Evolutionary conservation across 75 land plant genomes (phyloP), one percentile per base, ranked within the genome.

Genomic region (Pinus taeda): DNA sequence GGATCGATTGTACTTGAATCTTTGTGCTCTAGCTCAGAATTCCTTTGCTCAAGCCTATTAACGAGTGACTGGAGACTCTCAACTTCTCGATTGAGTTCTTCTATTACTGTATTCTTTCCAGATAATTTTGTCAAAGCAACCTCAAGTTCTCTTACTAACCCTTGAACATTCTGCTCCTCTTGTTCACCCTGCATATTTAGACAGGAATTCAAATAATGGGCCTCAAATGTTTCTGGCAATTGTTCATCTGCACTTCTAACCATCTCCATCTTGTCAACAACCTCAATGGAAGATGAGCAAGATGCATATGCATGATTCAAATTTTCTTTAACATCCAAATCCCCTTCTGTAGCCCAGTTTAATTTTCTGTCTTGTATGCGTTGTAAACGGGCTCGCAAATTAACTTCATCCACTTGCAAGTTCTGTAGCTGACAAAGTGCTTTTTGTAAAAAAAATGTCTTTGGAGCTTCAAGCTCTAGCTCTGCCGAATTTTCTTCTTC

Each of bases 21-120:
- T 55, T 73, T 73, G 14, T 49, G 22, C 30, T 56, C 58, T 26
- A 73, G 26, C 74, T 24, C 58, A 49, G 57, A 21, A 73, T 49
- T n/a, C 26, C 74, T 55, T 73, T 73, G 58, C 57, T 56, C 74
- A 55, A 55, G 74, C 57, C 33, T 73, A 26, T 56, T 73, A 73
- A 73, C 74, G 15, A 73, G 21, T 45, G 30, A 21, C 57, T 22
- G 58, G 53, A 73, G 39, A 73, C 53, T 73, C 30, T 55, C 58
- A 26, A 73, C 58, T 73, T 73, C 57, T 55, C 18, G 26, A 55
- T 73, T 73, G 18, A 73, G 74, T 12, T 26, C 22, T 53, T 73
- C 33, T 73, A 73, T 73, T 53, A 12, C 57, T 21, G 58, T 45
- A 49, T 73, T 56, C 57, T 56, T 56, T 73, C 57, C 74, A 56